Evolutionary conservation across 176 grass and related monocot genomes (phyloP).

Genomic region (Chloris gayana): DNA sequence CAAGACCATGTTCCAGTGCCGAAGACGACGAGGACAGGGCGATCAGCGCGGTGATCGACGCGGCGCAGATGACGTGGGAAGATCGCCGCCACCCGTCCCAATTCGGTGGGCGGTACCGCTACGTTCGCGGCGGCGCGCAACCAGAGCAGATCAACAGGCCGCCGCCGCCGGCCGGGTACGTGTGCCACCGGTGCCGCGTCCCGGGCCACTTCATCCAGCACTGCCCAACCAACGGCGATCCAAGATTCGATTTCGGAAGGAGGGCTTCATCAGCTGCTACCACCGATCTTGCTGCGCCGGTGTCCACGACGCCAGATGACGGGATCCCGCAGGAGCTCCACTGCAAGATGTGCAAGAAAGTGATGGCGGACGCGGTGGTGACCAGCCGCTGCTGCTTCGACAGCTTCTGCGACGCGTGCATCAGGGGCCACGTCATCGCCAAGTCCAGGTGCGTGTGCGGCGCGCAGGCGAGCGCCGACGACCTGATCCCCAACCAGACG

Average conservation of each 20-base stretch:
- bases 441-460: slow-evolving; percentile 34
- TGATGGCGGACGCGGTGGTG: slow-evolving; percentile 26
- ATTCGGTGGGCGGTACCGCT: background rate
- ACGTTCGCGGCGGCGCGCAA: background rate
- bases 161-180: slow-evolving; percentile 33
- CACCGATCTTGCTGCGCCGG: background rate
- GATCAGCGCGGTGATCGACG: slow-evolving; percentile 28
- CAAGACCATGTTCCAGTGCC: background rate
- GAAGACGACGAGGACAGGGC: slow-evolving; percentile 17
- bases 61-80: slow-evolving; percentile 8
- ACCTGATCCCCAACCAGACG: slow-evolving; percentile 34
- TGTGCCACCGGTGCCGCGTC: slow-evolving; percentile 35
- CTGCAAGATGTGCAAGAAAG: slow-evolving; percentile 37
- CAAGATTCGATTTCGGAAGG: slow-evolving; percentile 17
- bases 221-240: slow-evolving; percentile 35
- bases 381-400: slow-evolving; percentile 41
- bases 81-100: background rate
- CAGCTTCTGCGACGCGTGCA: slow-evolving; percentile 41
- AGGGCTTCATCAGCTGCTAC: background rate
- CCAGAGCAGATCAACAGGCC: background rate
- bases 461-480: background rate
- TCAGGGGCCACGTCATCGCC: background rate
- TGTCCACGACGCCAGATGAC: background rate
- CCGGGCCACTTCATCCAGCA: slow-evolving; percentile 45
- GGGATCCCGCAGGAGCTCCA: slow-evolving; percentile 34